Evolutionary conservation across 768 basidiomycete genomes (phyloP).

Genomic region (Cystobasidium onofrii): DNA sequence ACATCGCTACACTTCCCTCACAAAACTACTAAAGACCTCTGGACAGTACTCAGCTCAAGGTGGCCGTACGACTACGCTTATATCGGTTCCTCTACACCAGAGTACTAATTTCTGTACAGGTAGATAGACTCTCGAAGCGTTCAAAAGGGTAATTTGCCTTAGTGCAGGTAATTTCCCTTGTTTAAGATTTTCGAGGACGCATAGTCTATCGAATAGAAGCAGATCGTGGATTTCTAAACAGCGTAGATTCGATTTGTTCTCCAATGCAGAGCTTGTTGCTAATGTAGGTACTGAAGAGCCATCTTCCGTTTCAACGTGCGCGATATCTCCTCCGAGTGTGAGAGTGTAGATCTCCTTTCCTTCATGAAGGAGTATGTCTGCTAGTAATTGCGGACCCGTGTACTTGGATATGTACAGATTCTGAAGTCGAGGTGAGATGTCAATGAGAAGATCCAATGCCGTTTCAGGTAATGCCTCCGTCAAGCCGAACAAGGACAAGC

Average conservation of each 20-base stretch:
- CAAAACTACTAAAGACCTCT: too few relatives aligned
- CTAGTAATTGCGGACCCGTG: background rate
- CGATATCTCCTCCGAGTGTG: background rate
- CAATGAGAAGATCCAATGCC: background rate
- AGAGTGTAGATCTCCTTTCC: background rate
- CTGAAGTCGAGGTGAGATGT: background rate
- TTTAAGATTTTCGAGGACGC: background rate
- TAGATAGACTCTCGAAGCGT: background rate
- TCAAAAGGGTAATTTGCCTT: conserved; percentile 6
- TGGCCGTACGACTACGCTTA: conserved; percentile 1
- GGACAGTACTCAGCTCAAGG: too few relatives aligned
- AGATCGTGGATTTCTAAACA: conserved; percentile 19
- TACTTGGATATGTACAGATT: conserved; percentile 6
- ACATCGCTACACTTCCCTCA: too few relatives aligned
- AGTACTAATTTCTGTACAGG: conserved; percentile 12
- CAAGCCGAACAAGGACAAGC: conserved; percentile 1
- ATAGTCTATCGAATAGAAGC: background rate
- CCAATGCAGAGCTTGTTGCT: background rate
- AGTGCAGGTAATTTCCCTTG: background rate
- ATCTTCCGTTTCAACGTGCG: background rate
- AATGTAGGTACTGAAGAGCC: background rate
- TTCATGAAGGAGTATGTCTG: background rate
- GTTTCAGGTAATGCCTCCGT: background rate
- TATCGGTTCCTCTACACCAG: conserved; percentile 7
- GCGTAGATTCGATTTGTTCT: conserved; percentile 8